Conservation (phyloP, 768 basidiomycete genomes). For the Ramaria sp. region DNA sequence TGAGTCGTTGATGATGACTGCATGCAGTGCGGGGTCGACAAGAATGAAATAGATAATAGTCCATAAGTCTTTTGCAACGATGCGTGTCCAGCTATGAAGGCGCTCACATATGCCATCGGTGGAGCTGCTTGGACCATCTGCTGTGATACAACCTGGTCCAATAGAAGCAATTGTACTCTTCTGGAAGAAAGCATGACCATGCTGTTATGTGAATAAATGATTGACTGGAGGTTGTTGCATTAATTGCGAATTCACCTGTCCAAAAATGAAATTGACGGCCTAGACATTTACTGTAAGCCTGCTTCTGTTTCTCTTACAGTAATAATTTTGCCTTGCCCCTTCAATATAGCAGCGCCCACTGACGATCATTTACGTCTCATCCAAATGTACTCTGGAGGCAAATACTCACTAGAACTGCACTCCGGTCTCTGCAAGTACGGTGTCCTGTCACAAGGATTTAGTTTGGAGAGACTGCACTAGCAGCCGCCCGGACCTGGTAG, state of each 20-base stretch:
- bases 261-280: conserved; percentile 42
- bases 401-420: conserved; percentile 37
- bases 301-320: background rate
- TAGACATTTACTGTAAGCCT: conserved; percentile 22
- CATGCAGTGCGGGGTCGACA: background rate
- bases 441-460: conserved; percentile 30
- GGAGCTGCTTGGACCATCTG: conserved; percentile 35
- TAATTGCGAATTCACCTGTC: conserved; percentile 20
- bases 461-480: conserved; percentile 10
- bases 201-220: background rate
- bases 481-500: conserved; percentile 9
- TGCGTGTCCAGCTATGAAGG: too few species aligned
- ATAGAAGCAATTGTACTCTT: conserved; percentile 37
- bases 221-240: background rate
- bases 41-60: background rate
- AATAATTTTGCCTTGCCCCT: conserved; percentile 16
- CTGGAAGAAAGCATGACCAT: conserved; percentile 33
- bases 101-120: conserved; percentile 36
- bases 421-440: conserved; percentile 28
- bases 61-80: background rate
- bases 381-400: background rate
- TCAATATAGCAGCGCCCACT: conserved; percentile 30
- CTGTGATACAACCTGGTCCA: conserved; percentile 36
- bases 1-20: conserved; percentile 37
- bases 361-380: background rate